phyloP scores from a whole-genome alignment of 2,329 filamentous ascomycete species.

The Periconia macrospinosa region DNA sequence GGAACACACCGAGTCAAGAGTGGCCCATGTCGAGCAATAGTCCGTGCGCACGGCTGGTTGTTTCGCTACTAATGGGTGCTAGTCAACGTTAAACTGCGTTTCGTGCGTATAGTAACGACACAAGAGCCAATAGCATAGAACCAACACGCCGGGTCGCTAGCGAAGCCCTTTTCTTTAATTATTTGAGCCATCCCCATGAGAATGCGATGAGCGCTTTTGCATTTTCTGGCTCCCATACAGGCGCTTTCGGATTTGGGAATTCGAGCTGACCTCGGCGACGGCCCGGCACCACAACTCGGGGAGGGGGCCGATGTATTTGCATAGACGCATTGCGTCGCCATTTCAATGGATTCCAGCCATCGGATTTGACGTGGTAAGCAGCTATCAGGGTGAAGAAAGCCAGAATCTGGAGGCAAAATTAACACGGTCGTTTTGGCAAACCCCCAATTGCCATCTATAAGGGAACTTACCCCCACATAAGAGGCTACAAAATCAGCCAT shows the following conservation, averaged over 20 bases:
- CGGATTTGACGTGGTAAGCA: conserved; percentile 28
- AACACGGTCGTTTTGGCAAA: not conserved
- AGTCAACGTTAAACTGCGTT: not conserved
- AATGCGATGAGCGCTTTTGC: conserved; percentile 23
- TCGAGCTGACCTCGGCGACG: conserved; percentile 23
- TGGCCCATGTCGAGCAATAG: not conserved
- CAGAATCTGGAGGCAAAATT: conserved; percentile 13
- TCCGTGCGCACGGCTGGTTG: not conserved
- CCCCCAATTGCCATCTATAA: not conserved
- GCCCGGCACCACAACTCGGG: conserved; percentile 29
- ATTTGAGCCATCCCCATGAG: conserved; percentile 32
- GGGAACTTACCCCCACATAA: conserved; percentile 25
- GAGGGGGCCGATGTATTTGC: conserved; percentile 30
- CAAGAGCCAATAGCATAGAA: not conserved
- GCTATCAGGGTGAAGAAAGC: conserved; percentile 27
- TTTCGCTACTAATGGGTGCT: not conserved
- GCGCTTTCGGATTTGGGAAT: conserved; percentile 27
- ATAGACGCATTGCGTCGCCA: conserved; percentile 29
- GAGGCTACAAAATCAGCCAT: conserved; percentile 19
- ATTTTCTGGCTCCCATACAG: conserved; percentile 27
- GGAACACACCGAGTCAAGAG: not conserved
- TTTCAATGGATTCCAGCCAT: conserved; percentile 29
- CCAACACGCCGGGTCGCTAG: not conserved
- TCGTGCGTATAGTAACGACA: not conserved
- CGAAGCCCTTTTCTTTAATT: conserved; percentile 13